A percentile compares a stretch with the other conserved stretches of the same genome.
Conservation (phyloP, 345 rosid species). For the Arabis alpina region DNA sequence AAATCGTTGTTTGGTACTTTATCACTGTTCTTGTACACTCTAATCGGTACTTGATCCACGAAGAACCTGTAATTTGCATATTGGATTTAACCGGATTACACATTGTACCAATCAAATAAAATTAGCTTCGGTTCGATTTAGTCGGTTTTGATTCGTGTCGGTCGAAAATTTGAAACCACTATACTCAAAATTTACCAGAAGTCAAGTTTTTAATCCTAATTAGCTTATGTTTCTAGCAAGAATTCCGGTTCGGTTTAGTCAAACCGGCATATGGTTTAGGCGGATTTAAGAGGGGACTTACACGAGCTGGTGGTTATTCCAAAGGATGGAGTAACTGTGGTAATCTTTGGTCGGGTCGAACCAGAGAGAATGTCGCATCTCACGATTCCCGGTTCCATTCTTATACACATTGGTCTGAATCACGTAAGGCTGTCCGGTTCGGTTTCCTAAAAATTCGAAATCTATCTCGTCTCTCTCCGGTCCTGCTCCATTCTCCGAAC, state of each 20-base stretch:
- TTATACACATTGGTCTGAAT: slow-evolving; percentile 92
- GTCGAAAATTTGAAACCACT: not conserved
- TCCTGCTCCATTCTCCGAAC: slow-evolving; percentile 90
- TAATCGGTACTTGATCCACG: slow-evolving; percentile 73
- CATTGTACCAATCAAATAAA: not conserved
- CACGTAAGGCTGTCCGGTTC: slow-evolving; percentile 84
- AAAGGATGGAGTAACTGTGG: slow-evolving; percentile 78
- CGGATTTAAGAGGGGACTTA: slow-evolving; percentile 43
- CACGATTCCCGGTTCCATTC: slow-evolving; percentile 85
- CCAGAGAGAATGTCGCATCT: slow-evolving; percentile 96
- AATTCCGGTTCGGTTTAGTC: not conserved
- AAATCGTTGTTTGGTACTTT: slow-evolving; percentile 63
- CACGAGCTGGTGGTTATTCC: slow-evolving; percentile 82
- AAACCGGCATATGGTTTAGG: not conserved
- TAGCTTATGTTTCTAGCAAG: not conserved
- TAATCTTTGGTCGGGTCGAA: slow-evolving; percentile 91
- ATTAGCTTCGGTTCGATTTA: not conserved
- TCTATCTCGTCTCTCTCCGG: slow-evolving; percentile 95
- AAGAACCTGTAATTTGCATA: slow-evolving; percentile 59
- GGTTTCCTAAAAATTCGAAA: slow-evolving; percentile 93
- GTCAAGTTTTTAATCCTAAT: no score
- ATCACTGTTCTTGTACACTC: slow-evolving; percentile 88
- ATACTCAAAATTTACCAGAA: no score
- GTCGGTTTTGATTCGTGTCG: not conserved
- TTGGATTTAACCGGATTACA: slow-evolving; percentile 20